Percentiles rank a stretch among this genome's conserved stretches.
These are phyloP conservation scores for Termitomyces sp. DNA, from an alignment of 768 basidiomycete species.

Conservation along the genomic window DNA sequence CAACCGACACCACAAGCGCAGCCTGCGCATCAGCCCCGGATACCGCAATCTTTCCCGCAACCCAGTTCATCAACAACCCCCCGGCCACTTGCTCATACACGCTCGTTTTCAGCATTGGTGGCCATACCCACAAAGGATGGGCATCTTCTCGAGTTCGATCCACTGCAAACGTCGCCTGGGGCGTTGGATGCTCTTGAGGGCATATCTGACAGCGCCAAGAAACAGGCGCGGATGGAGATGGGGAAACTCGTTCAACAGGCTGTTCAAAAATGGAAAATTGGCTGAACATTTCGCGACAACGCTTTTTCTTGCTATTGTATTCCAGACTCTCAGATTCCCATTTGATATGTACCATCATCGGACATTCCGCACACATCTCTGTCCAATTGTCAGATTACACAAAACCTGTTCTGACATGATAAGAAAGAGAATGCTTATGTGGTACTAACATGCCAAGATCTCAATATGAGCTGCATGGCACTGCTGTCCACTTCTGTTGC, in stretches of 20 bases:
- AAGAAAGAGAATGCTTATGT: not conserved
- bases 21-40: conserved; percentile 16
- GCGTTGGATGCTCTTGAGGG: conserved; percentile 75
- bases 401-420: not conserved
- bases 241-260: conserved; percentile 66
- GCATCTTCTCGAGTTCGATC: conserved; percentile 81
- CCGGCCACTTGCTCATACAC: conserved; percentile 29
- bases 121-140: conserved; percentile 82
- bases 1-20: conserved; percentile 13
- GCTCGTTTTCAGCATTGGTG: conserved; percentile 55
- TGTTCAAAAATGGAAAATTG: conserved; percentile 73
- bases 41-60: conserved; percentile 24
- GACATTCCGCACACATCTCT: conserved; percentile 4
- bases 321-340: conserved; percentile 1
- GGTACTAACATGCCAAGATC: conserved; percentile 16
- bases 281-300: conserved; percentile 15
- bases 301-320: not conserved
- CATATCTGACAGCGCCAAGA: conserved; percentile 79
- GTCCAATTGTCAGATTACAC: not conserved
- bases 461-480: conserved; percentile 51
- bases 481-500: conserved; percentile 52
- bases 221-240: conserved; percentile 77
- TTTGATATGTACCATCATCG: not conserved
- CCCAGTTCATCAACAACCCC: conserved; percentile 28
- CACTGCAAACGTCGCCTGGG: conserved; percentile 66